Evolutionary conservation across 371 early-diverging fungal genomes (phyloP), one percentile per base, ranked within the genome.

Genomic region (Mortierella sp.): DNA sequence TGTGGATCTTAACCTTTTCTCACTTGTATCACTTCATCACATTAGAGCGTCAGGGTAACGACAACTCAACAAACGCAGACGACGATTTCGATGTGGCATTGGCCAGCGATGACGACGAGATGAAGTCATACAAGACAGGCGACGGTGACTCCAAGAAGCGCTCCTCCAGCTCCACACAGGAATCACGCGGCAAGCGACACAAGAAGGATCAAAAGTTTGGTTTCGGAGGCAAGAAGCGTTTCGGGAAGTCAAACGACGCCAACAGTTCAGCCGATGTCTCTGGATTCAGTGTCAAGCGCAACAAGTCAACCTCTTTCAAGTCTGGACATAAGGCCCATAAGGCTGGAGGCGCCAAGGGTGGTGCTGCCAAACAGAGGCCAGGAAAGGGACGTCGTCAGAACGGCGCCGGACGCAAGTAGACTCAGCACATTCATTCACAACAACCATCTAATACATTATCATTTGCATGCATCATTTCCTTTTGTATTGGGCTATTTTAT

Each of bases 71-170:
- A 24, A 90, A 88, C 54, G 84, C 88, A 44, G 93, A 95, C 74
- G 96, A 97, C 82, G 96, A 96, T 41, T 96, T 98, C 87, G 97
- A 95, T 83, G 91, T 98, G 83, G 95, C 93, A 46, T 82, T 96
- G 70, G 96, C 95, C 14, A 91, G 93, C 46, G 95, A 91, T 43
- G 91, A 90, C 46, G 87, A 82, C 6, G 85, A 84, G n/a, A 87
- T 83, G 56, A 83, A 84, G 82, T 75, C 88, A 56, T 79, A 80
- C 81, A 87, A 81, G 71, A 85, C 81, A 46, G 44, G 76, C 51
- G 74, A 78, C 51, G 48, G 43, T 56, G 49, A 70, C 75, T 44
- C 79, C 76, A 75, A 76, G 77, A 83, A 78, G 71, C 77, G 84
- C 71, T 75, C 82, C 55, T 74, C 88, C 71, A 6, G 71, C 1